These are phyloP conservation scores for Pythium apleroticum DNA, from an alignment of 352 stramenopile species.

Conservation along the genomic window DNA sequence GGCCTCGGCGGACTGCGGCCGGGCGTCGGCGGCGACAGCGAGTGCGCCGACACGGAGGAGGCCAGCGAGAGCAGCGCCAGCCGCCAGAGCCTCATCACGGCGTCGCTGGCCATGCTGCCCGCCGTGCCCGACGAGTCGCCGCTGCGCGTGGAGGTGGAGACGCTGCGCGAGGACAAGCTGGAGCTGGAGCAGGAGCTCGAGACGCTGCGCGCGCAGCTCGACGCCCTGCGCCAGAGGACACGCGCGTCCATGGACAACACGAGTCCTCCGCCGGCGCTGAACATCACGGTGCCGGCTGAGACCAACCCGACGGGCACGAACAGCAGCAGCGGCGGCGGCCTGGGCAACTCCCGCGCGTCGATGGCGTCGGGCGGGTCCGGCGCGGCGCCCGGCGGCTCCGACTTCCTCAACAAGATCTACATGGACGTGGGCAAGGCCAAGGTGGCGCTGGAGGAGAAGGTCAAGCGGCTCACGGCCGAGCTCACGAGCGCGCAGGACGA, in stretches of 20 bases:
- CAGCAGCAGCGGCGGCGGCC: neutral
- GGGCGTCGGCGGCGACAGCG: constrained; percentile 20
- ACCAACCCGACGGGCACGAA: neutral
- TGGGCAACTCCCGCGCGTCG: constrained; percentile 16
- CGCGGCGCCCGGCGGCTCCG: constrained; percentile 18
- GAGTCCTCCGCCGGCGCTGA: constrained; percentile 13
- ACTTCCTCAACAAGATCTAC: constrained; percentile 83
- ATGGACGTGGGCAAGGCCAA: constrained; percentile 81
- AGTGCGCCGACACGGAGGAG: constrained; percentile 19
- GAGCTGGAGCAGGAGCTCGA: constrained; percentile 42
- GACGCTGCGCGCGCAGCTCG: constrained; percentile 37
- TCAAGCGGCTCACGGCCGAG: constrained; percentile 54
- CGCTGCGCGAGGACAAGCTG: constrained; percentile 33
- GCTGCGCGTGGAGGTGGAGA: constrained; percentile 44
- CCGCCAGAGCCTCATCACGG: constrained; percentile 20
- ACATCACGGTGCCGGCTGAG: neutral
- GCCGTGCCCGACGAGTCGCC: constrained; percentile 26
- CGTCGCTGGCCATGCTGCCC: constrained; percentile 25
- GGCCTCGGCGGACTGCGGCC: constrained; percentile 20
- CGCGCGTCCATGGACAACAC: constrained; percentile 24
- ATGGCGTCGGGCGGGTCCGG: neutral
- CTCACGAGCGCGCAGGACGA: constrained; percentile 47
- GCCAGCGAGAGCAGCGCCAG: constrained; percentile 36
- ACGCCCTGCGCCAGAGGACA: constrained; percentile 17
- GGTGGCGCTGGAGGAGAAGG: constrained; percentile 63